Base-by-base conservation (phyloP, 2,329 filamentous ascomycete genomes). In the Epichloe gansuensis region DNA sequence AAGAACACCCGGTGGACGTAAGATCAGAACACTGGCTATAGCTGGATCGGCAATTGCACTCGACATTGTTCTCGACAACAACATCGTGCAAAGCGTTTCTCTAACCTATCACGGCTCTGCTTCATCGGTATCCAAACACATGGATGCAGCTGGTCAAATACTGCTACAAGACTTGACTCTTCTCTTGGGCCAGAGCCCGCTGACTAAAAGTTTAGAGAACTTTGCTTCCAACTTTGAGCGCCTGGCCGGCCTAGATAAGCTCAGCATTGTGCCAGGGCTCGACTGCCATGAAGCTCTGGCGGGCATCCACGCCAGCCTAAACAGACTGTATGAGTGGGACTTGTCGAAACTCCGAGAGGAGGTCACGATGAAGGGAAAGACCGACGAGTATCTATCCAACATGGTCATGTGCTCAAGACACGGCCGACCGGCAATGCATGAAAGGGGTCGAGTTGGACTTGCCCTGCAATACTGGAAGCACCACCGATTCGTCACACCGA, bases 391-490 rank as follows among this genome's bases (percentile, higher is more conserved):
- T 40, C 64, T 82, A 11, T 72, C 74, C 43, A 68, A 74, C n/a
- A 68, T 76, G 49, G 82, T 80, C 46, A 76, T 88, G 66, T 89
- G 85, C 63, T 79, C 78, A 52, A 80, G 76, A 56, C 84, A 85
- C 62, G 87, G 87, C 2, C 74, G 74, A 34, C 87, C 87, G 0
- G 70, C 75, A 34, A 85, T 91, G 77, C 85, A 93, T 66, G 75
- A 76, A 13, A 74, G 80, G 49, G 75, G 76, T 23, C 77, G 76
- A 48, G 70, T 91, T 27, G 88, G 88, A 1, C 68, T 91, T 52
- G 80, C 78, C 47, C 60, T 93, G 40, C 84, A 89, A 57, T 94
- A 91, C 64, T 93, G 87, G 87, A 83, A 80, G 64, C 76, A 84
- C 58, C 71, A 74, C 51, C 74, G 78, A 46, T 71, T 76, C 46